Evolutionary conservation across 2,329 filamentous ascomycete genomes (phyloP), one percentile per base, ranked within the genome.

Genomic region (Penicillium italicum): DNA sequence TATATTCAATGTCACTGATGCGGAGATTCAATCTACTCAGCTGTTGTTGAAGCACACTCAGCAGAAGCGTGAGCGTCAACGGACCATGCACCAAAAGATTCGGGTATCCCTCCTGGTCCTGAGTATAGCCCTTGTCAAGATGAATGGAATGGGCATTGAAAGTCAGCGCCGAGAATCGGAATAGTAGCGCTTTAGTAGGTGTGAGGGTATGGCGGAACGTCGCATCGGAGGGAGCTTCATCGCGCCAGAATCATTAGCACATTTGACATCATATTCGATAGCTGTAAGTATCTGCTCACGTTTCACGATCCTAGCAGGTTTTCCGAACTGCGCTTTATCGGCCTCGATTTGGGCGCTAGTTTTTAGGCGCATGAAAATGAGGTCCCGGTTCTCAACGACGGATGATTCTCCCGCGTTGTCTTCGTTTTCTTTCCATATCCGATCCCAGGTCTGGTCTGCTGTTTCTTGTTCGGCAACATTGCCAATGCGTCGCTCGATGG

Each of bases 61-160:
- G 79, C 79, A 97, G 85, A 6, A 97, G 77, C 0, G 87, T 86
- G 38, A 95, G 80, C 1, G 85, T 85, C 51, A 99, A 77, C 0
- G 94, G 93, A 0, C 94, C 94, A 67, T 97, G 94, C 53, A 97
- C 89, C 16, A 97, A 80, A 26, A 91, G 78, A 57, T 86, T 83
- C 5, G 80, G 80, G 70, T 95, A 86, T 11, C 89, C 89, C 72
- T 97, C 94, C 12, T 86, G 77, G 12, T 82, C 77, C 37, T 81
- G 81, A 49, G 85, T 86, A 74, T 90, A 95, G 41, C 80, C 69
- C 1, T 80, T 82, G 71, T 97, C 89, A 22, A 96, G 80, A 74
- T 99, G 94, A 64, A 99, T 97, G 16, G 82, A 80, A 74, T 99
- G 94, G 1, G 91, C 90, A 73, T 99, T 99, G 78, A 91, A 92